A percentile compares a stretch with the other conserved stretches of the same genome.
These are phyloP conservation scores for Vigna reflexopilosa DNA, from an alignment of 306 rosid genomes.

Conservation along the genomic window DNA sequence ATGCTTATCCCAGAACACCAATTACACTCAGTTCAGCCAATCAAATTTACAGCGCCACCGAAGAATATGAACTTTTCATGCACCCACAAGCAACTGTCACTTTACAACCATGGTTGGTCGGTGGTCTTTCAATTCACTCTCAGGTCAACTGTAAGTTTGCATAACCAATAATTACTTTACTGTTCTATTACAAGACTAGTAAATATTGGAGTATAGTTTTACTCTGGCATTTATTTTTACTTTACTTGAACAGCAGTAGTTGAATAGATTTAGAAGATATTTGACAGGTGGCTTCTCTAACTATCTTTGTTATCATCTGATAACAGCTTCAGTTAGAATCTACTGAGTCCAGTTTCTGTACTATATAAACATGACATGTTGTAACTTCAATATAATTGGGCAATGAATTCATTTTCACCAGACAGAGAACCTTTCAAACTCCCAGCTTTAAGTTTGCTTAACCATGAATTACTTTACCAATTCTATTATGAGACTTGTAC, in stretches of 20 bases:
- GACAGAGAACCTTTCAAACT: not conserved
- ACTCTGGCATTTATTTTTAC: not conserved
- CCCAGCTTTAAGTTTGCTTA: not conserved
- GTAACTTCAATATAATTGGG: too few relatives aligned
- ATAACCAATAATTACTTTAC: constrained; percentile 3
- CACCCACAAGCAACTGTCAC: not conserved
- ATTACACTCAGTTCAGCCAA: constrained; percentile 18
- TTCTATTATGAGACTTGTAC: constrained; percentile 1
- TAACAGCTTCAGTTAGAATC: not conserved
- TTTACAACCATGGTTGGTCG: not conserved
- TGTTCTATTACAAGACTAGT: not conserved
- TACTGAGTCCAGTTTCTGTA: not conserved
- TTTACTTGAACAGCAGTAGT: not conserved
- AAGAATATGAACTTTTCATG: not conserved
- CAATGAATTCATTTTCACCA: too few relatives aligned
- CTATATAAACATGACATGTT: too few relatives aligned
- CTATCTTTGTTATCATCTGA: not conserved
- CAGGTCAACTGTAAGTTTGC: not conserved
- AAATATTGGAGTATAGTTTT: not conserved
- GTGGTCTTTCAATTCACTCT: constrained; percentile 7
- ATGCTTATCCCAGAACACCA: too few relatives aligned
- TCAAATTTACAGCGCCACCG: not conserved
- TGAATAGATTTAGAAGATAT: not conserved
- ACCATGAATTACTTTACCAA: constrained; percentile 16
- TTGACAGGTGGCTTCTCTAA: not conserved